Base-by-base conservation (phyloP, 192 early-diverging fungal species). In the Entomortierella chlamydospora region DNA sequence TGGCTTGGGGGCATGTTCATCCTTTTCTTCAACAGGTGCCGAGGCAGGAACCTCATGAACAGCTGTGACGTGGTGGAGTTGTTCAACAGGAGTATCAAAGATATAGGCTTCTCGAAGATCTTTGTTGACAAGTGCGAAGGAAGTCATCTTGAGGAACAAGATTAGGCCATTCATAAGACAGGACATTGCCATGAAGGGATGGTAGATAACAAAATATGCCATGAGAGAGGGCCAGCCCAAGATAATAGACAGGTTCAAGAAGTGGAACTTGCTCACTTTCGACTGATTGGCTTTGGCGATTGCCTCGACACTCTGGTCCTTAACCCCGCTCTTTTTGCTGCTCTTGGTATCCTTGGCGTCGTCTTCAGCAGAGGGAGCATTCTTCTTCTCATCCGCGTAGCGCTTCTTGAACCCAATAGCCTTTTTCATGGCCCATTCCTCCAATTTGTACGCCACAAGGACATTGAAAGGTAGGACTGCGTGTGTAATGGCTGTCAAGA, bases 121-220 rank as follows among this genome's bases (percentile, higher is more conserved):
- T 63, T 87, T 87, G 85, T 94, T 94, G 20, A 94, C 92, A 13
- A 94, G 85, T 0, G 85, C 86, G 81, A 90, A 93, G 22, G 94
- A 95, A 22, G 90, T 88, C 56, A 96, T 84, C 86, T 97, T 95
- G 47, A 96, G 84, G 61, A 93, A 91, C 57, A 94, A 87, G 65
- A 95, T 85, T 9, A 90, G 81, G 2, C 89, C 88, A 49, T 82
- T 83, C 22, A 89, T 52, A 43, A 94, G 83, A 12, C 87, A 87
- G 29, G 84, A 57, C 39, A 89, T 90, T 29, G 89, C 93, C 59
- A 91, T 82, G 54, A 89, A 70, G 2, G 93, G 93, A 81, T 93
- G 88, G 59, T 82, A 91, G 31, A 94, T 92, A 43, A 80, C 69
- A 72, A 82, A 87, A 64, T 90, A 94, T 18, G 90, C 87, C 65